Conservation (phyloP, 805 yeast species). For the Cyberlindnera sargentensis region DNA sequence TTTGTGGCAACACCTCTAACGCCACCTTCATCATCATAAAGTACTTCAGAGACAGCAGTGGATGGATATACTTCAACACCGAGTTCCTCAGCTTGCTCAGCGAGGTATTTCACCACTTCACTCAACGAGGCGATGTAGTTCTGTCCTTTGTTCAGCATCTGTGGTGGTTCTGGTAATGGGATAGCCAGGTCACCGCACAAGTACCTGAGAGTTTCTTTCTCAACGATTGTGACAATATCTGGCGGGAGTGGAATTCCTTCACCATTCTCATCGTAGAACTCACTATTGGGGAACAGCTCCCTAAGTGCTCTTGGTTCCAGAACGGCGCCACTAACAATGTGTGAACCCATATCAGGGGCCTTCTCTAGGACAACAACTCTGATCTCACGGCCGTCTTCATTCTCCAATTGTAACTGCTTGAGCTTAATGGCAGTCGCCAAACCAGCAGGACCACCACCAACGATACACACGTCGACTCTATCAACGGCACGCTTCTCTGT, state of each 20-base stretch:
- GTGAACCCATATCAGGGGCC: constrained; percentile 89
- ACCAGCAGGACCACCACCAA: constrained; percentile 98
- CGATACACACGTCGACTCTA: constrained; percentile 87
- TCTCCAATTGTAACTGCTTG: constrained; percentile 73
- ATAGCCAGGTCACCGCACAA: constrained; percentile 53
- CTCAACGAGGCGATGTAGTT: constrained; percentile 83
- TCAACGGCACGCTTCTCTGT: constrained; percentile 73
- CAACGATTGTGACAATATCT: constrained; percentile 67
- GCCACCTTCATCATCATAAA: constrained; percentile 53
- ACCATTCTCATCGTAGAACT: constrained; percentile 41
- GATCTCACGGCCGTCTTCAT: constrained; percentile 50
- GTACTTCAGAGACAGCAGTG: constrained; percentile 73
- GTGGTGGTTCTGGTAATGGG: constrained; percentile 91
- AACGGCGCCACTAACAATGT: constrained; percentile 90
- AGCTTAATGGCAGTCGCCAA: constrained; percentile 85
- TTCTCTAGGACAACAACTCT: constrained; percentile 89
- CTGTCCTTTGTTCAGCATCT: constrained; percentile 69
- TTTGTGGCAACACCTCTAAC: constrained; percentile 91
- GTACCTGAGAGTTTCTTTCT: constrained; percentile 66
- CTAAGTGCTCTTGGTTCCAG: constrained; percentile 82
- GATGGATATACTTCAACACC: constrained; percentile 95
- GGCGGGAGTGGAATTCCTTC: constrained; percentile 71
- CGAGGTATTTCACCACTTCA: constrained; percentile 71
- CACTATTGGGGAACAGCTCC: constrained; percentile 74
- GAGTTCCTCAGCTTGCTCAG: constrained; percentile 84